Evolutionary conservation across 768 basidiomycete species (phyloP), one percentile per base, ranked within the genome.

Genomic region (Lactarius evosmus): DNA sequence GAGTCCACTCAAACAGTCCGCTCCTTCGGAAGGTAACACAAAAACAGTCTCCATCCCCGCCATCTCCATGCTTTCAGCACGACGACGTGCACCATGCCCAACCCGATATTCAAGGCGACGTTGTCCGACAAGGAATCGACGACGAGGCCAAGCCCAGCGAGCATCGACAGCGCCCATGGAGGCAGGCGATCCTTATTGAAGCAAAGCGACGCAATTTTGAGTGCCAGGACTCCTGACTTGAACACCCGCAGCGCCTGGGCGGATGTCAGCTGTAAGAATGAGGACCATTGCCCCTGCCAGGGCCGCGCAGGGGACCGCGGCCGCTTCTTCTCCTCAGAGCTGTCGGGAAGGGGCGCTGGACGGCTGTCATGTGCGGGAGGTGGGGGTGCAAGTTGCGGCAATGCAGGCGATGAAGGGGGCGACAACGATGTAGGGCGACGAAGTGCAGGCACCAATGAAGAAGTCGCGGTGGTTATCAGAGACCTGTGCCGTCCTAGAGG

Each of bases 121-220:
- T 70, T 72, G 52, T 82, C 80, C 29, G 77, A 78, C 71, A 79
- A 73, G 14, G 79, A 81, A 72, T 85, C 83, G 25, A 74, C 84
- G 32, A 73, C 61, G 30, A 83, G 68, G 2, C 81, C 81, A 1
- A 79, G 74, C 1, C 69, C 65, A 8, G 76, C 71, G 41, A 79
- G 70, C 16, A 70, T 58, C 0, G 62, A 72, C 58, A 74, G 52
- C 4, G 75, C 56, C 30, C 72, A 58, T 2, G 72, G 69, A 40
- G 72, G 73, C 7, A 70, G 56, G 14, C 60, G 69, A 0, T 64
- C 53, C 12, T 58, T 61, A 19, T 65, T 38, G 46, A 67, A 61
- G 64, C 75, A 78, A 36, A 75, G 49, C 3, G 69, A 68, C 3
- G 74, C 60, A 14, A 57, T 34, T 17, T 70, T 69, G 67, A 70